phyloP scores from a whole-genome alignment of 2,329 filamentous ascomycete genomes.

The Phyllosticta paracitricarpa region DNA sequence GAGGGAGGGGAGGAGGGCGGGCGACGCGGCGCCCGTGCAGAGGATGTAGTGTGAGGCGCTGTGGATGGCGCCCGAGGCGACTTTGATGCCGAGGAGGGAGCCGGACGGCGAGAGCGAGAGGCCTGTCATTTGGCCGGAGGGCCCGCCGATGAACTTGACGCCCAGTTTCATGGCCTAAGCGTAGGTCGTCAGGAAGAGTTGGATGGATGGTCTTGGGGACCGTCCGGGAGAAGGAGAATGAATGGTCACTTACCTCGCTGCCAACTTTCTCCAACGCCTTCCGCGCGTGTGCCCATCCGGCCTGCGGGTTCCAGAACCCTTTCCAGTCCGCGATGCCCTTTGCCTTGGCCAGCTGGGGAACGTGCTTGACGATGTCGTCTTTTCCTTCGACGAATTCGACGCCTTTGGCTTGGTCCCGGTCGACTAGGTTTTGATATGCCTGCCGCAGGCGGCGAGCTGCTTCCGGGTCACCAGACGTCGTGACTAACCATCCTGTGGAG shows the following conservation, averaged over 20 bases:
- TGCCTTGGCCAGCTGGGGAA: constrained; percentile 8
- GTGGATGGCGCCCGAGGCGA: constrained; percentile 11
- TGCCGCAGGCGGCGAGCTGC: constrained; percentile 11
- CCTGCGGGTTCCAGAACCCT: constrained; percentile 16
- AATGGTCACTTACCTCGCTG: constrained; percentile 2
- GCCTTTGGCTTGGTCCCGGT: constrained; percentile 5
- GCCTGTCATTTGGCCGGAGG: constrained; percentile 12
- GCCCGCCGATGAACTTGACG: constrained; percentile 12
- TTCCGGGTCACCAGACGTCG: constrained; percentile 12
- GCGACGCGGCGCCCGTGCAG: constrained; percentile 12
- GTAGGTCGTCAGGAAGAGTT: constrained; percentile 18
- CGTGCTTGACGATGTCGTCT: constrained; percentile 11
- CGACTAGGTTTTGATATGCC: constrained; percentile 11
- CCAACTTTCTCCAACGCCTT: constrained; percentile 11
- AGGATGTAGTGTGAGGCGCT: constrained; percentile 13
- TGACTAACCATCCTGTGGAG: constrained; percentile 11
- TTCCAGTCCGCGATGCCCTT: constrained; percentile 14
- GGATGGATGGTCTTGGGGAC: background rate
- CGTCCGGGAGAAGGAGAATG: constrained; percentile 12
- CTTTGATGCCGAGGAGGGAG: constrained; percentile 9
- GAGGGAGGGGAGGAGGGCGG: constrained; percentile 13
- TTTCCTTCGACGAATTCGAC: constrained; percentile 11
- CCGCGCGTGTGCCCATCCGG: constrained; percentile 15
- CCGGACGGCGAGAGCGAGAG: constrained; percentile 9
- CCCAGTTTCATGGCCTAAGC: constrained; percentile 11